Conservation (phyloP, 2,329 filamentous ascomycete genomes). For the Triangularia verruculosa region DNA sequence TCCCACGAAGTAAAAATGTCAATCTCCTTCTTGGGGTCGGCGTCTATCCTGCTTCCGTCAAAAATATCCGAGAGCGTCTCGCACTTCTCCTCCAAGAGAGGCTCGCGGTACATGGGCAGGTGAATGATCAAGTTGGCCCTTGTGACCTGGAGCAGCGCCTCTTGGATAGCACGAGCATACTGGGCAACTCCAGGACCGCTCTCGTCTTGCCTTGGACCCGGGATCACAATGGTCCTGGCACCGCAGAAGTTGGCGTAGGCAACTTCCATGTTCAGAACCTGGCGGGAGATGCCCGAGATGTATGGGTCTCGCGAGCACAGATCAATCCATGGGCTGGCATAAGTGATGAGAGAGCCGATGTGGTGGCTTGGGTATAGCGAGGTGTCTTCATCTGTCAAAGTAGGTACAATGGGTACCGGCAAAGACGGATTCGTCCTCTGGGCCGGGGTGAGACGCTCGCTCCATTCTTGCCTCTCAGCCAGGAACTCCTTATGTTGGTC, state of each 20-base stretch:
- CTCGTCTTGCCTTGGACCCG: slow-evolving; percentile 63
- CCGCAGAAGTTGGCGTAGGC: slow-evolving; percentile 96
- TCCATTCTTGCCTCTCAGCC: slow-evolving; percentile 37
- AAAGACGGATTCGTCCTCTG: slow-evolving; percentile 45
- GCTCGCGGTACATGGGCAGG: slow-evolving; percentile 77
- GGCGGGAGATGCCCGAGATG: slow-evolving; percentile 81
- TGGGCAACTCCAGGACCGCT: slow-evolving; percentile 59
- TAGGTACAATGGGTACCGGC: slow-evolving; percentile 58
- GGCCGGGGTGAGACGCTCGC: slow-evolving; percentile 33
- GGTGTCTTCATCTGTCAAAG: slow-evolving; percentile 78
- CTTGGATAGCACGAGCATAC: slow-evolving; percentile 80
- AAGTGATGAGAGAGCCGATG: slow-evolving; percentile 71
- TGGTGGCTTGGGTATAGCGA: slow-evolving; percentile 64
- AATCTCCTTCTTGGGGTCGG: slow-evolving; percentile 45
- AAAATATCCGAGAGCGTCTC: slow-evolving; percentile 51
- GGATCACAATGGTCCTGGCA: slow-evolving; percentile 75
- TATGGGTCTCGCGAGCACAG: slow-evolving; percentile 77
- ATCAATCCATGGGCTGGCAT: slow-evolving; percentile 91
- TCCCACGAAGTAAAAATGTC: slow-evolving; percentile 85
- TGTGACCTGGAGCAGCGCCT: slow-evolving; percentile 70
- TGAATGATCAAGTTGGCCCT: slow-evolving; percentile 79
- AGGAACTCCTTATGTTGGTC: slow-evolving; percentile 57
- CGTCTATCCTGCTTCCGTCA: slow-evolving; percentile 32
- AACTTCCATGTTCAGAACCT: slow-evolving; percentile 86
- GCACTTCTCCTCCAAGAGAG: slow-evolving; percentile 52